These are phyloP conservation scores for Hyaloscypha hepaticicola DNA, from an alignment of 495 filamentous ascomycete species.

Conservation along the genomic window DNA sequence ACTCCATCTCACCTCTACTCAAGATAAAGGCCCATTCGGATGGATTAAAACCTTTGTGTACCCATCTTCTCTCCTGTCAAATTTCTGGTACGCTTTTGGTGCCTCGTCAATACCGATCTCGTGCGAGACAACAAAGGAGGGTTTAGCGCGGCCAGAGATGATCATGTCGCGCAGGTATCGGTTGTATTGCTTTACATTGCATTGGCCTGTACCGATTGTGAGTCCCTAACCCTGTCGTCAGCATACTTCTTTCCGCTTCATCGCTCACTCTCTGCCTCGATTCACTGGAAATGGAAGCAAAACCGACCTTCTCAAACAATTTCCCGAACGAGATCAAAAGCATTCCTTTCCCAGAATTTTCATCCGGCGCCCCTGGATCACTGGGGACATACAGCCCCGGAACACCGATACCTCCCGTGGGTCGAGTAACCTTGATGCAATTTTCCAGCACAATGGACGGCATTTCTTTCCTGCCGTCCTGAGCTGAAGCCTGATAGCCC, in stretches of 20 bases:
- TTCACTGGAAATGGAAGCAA: background rate
- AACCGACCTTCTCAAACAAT: constrained; percentile 56
- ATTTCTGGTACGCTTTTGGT: constrained; percentile 49
- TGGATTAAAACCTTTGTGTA: constrained; percentile 50
- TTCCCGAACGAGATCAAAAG: constrained; percentile 59
- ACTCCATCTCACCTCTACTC: no score
- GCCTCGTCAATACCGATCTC: constrained; percentile 56
- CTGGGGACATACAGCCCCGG: constrained; percentile 32
- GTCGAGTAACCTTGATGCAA: constrained; percentile 47
- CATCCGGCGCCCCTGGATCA: constrained; percentile 42
- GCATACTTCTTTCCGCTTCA: background rate
- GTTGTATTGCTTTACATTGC: constrained; percentile 61
- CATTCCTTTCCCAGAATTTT: constrained; percentile 48
- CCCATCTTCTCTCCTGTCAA: constrained; percentile 45
- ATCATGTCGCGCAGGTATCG: constrained; percentile 57
- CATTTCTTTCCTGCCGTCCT: constrained; percentile 41
- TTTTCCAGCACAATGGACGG: constrained; percentile 46
- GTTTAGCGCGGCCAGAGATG: constrained; percentile 55
- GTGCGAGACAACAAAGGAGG: constrained; percentile 56
- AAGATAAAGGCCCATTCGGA: constrained; percentile 25
- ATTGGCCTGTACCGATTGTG: constrained; percentile 52
- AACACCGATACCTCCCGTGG: constrained; percentile 49
- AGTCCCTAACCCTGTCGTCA: constrained; percentile 32
- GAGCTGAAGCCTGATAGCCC: constrained; percentile 52
- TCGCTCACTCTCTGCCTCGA: background rate